These are phyloP conservation scores for Boletellus deceptivus DNA, from an alignment of 1,284 basidiomycete genomes.

Conservation along the genomic window DNA sequence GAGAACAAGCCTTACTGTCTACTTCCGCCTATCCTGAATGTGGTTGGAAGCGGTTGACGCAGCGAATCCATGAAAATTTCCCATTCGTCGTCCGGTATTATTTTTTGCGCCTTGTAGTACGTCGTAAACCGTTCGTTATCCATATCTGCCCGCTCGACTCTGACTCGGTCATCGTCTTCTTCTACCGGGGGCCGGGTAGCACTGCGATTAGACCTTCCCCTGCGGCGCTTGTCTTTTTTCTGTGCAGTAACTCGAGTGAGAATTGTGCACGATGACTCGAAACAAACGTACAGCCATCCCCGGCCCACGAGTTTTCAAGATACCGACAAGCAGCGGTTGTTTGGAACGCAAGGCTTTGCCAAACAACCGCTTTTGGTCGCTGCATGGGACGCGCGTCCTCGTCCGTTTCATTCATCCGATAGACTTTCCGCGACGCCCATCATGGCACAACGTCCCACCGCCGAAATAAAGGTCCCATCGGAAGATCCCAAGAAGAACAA, in stretches of 20 bases:
- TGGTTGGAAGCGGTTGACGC: constrained; percentile 82
- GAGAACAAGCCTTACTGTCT: constrained; percentile 58
- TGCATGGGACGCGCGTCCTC: constrained; percentile 34
- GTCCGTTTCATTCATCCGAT: constrained; percentile 6
- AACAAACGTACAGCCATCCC: constrained; percentile 21
- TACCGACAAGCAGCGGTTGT: constrained; percentile 19
- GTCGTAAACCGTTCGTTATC: constrained; percentile 68
- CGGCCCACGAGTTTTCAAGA: not conserved
- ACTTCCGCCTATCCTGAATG: constrained; percentile 90
- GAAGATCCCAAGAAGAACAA: constrained; percentile 76
- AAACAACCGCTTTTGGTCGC: constrained; percentile 31
- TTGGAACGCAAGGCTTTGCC: constrained; percentile 34
- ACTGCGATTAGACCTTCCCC: constrained; percentile 7
- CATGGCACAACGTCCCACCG: constrained; percentile 59
- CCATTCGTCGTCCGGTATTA: constrained; percentile 79
- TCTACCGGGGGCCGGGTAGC: not conserved
- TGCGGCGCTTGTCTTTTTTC: constrained; percentile 15
- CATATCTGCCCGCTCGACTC: constrained; percentile 61
- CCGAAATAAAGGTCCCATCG: constrained; percentile 59
- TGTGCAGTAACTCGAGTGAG: not conserved
- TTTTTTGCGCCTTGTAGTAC: constrained; percentile 79
- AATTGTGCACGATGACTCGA: not conserved
- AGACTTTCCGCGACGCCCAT: constrained; percentile 10
- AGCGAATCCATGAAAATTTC: constrained; percentile 68
- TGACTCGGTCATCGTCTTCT: constrained; percentile 36